These are phyloP conservation scores for Glarea lozoyensis DNA, from an alignment of 495 filamentous ascomycete genomes.

Conservation along the genomic window DNA sequence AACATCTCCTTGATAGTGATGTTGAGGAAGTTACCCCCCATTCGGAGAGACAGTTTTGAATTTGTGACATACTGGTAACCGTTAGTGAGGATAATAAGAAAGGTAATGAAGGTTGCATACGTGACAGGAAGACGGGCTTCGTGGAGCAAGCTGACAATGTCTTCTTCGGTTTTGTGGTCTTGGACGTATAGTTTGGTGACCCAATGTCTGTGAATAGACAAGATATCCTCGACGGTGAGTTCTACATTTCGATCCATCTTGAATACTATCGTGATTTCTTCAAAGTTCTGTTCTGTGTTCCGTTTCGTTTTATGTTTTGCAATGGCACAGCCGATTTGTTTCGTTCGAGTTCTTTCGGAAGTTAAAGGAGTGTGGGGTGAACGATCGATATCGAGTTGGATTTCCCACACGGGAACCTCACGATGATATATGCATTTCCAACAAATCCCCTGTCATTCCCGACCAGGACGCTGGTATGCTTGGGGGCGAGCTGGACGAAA, in stretches of 20 bases:
- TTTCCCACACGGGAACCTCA: no score
- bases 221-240: conserved; percentile 13
- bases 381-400: no score
- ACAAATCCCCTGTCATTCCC: no score
- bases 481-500: no score
- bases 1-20: background rate
- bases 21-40: conserved; percentile 7
- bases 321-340: no score
- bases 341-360: no score
- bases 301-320: no score
- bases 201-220: conserved; percentile 12
- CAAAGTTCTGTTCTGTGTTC: no score
- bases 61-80: conserved; percentile 7
- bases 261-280: no score
- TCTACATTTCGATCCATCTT: conserved; percentile 10
- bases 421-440: no score
- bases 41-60: conserved; percentile 8
- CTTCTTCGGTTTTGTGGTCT: conserved; percentile 6
- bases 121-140: conserved; percentile 7
- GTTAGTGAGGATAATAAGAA: background rate
- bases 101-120: conserved; percentile 2
- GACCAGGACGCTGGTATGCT: no score
- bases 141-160: conserved; percentile 11
- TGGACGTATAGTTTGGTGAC: conserved; percentile 14
- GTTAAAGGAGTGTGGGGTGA: no score